Evolutionary conservation across 768 basidiomycete species (phyloP).

Genomic region (Kwoniella newhampshirensis): DNA sequence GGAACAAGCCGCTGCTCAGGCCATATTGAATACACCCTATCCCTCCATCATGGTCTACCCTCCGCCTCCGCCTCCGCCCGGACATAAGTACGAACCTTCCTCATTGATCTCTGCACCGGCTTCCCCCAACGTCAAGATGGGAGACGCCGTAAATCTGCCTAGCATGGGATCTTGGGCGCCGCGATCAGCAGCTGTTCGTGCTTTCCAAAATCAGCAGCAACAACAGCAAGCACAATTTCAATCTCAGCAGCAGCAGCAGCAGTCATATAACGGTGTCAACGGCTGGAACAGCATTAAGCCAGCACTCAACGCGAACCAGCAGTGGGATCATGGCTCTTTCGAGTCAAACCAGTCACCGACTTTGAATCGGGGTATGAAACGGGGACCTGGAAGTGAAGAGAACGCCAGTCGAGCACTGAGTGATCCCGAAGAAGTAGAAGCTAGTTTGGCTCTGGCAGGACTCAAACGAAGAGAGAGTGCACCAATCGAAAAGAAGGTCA

Average conservation of each 20-base stretch:
- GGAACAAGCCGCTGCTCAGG: background rate
- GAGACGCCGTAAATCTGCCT: constrained; percentile 11
- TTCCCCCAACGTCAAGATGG: background rate
- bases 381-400: background rate
- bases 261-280: constrained; percentile 5
- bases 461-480: constrained; percentile 22
- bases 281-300: background rate
- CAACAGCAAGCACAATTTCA: too few species aligned
- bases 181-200: background rate
- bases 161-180: constrained; percentile 27
- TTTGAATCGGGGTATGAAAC: constrained; percentile 2
- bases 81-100: constrained; percentile 16
- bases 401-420: constrained; percentile 8
- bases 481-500: constrained; percentile 4
- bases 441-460: constrained; percentile 29
- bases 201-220: constrained; percentile 2
- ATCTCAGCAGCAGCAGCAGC: constrained; percentile 1
- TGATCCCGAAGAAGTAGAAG: constrained; percentile 30
- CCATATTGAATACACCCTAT: background rate
- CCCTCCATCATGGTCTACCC: constrained; percentile 27
- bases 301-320: constrained; percentile 1
- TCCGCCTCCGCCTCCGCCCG: constrained; percentile 17
- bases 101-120: constrained; percentile 7
- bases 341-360: background rate
- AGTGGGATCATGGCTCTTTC: background rate